Evolutionary conservation across 1,284 basidiomycete genomes (phyloP), one percentile per base, ranked within the genome.

Genomic region (Polyporus tsugae): DNA sequence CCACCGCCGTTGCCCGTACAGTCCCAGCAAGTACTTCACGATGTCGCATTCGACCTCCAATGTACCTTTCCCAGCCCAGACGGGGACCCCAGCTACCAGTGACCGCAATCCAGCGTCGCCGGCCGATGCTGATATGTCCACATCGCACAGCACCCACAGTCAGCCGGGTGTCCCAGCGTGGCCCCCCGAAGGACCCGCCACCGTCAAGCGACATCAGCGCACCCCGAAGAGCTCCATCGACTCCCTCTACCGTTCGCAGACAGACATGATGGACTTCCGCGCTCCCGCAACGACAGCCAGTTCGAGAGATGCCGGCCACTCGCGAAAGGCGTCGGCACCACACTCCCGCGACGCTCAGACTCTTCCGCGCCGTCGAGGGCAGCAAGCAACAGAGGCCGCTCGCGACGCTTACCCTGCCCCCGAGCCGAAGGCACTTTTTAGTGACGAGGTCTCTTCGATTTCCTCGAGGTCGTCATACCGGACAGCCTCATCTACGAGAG

Each of bases 171-270:
- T 17, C 4, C 55, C 55, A 6, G 5, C 55, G 19, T 58, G 55
- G 55, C 55, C 55, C 4, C 55, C 55, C 6, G 35, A 58, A 36
- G 55, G 55, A 22, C 55, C 55, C 55, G 55, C 55, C 35, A 38
- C 35, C 0, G n/a, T 58, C 55, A 58, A 58, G 35, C 55, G 55
- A 2, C 55, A 58, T 35, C 55, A 58, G 19, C 55, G 55, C 35
- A 38, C 55, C 35, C 55, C 35, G 19, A 38, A 38, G 55, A 38
- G 55, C 55, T 58, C 55, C 35, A n/a, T 58, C 35, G 55, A 58
- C 7, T 58, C 55, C 19, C 55, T 58, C 33, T 58, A 35, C 35
- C 36, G 55, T 4, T 58, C 55, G 55, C 55, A n/a, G 35, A 35
- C 55, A 6, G 46, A 49, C 33, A 55, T 29, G 53, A 55, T n/a